Evolutionary conservation across 371 early-diverging fungal genomes (phyloP).

Genomic region (Lichtheimia corymbifera): DNA sequence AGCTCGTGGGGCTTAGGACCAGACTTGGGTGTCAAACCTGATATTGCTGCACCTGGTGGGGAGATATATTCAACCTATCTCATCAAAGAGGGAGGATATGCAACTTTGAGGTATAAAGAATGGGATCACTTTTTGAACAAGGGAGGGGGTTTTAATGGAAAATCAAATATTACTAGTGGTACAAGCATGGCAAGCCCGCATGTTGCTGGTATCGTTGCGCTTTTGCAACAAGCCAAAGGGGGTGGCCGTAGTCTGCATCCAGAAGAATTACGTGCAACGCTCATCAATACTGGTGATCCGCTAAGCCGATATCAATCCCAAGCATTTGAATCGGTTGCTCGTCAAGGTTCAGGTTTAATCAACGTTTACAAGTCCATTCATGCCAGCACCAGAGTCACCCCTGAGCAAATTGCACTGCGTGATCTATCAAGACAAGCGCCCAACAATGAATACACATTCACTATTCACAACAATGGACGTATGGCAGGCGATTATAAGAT

Average conservation of each 20-base stretch:
- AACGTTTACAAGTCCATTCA: constrained; percentile 62
- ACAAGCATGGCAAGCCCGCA: constrained; percentile 79
- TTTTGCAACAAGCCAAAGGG: constrained; percentile 41
- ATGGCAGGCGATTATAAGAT: constrained; percentile 53
- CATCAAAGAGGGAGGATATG: constrained; percentile 29
- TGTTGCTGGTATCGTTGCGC: constrained; percentile 69
- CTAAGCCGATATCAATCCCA: constrained; percentile 31
- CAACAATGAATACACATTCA: constrained; percentile 48
- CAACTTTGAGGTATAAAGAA: constrained; percentile 30
- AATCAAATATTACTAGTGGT: constrained; percentile 37
- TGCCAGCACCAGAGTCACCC: constrained; percentile 53
- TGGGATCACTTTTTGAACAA: no score
- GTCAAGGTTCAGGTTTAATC: constrained; percentile 78
- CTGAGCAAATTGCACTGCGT: constrained; percentile 67
- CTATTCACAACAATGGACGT: constrained; percentile 60
- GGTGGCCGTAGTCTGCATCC: constrained; percentile 25
- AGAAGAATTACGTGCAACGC: constrained; percentile 28
- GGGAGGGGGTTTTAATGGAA: no score
- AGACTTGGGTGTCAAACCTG: constrained; percentile 72
- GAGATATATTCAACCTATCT: constrained; percentile 69
- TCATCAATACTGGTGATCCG: constrained; percentile 59
- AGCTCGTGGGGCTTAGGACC: constrained; percentile 75
- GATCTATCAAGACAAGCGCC: constrained; percentile 53
- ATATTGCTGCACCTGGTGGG: constrained; percentile 73
- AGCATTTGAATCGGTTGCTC: constrained; percentile 47